A percentile compares a stretch with the other conserved stretches of the same genome.
Evolutionary conservation across 768 basidiomycete genomes (phyloP).

Genomic region (Mycena leptocephala): DNA sequence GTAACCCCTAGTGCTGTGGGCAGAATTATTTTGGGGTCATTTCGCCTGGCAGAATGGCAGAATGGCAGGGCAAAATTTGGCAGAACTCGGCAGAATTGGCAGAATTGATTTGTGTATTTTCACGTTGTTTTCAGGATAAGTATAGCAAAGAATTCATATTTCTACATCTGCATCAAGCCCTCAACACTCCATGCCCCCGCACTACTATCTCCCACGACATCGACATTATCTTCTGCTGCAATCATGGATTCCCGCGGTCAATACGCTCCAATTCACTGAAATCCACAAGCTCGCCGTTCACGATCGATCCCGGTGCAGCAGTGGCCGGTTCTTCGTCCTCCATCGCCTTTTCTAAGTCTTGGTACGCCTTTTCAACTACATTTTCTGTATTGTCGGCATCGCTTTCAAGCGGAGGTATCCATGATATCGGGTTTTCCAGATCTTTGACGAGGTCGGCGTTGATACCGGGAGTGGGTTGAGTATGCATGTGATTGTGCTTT

Average conservation of each 20-base stretch:
- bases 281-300: neutral
- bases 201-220: neutral
- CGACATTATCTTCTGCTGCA: neutral
- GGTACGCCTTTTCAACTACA: neutral
- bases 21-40: too few species aligned
- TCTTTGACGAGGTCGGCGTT: slow-evolving; percentile 24
- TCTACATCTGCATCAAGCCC: neutral
- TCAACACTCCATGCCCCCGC: slow-evolving; percentile 11
- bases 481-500: slow-evolving; percentile 41
- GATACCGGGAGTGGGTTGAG: slow-evolving; percentile 16
- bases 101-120: too few species aligned
- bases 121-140: too few species aligned
- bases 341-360: neutral
- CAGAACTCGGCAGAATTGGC: too few species aligned
- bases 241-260: neutral
- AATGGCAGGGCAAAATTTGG: too few species aligned
- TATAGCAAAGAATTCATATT: neutral
- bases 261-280: slow-evolving; percentile 18
- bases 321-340: neutral
- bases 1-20: too few species aligned
- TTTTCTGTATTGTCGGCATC: neutral
- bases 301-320: neutral
- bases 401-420: slow-evolving; percentile 21
- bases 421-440: slow-evolving; percentile 24
- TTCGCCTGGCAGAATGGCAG: too few species aligned